Conservation (phyloP, 2,329 filamentous ascomycete species). For the Colletotrichum chrysophilum region DNA sequence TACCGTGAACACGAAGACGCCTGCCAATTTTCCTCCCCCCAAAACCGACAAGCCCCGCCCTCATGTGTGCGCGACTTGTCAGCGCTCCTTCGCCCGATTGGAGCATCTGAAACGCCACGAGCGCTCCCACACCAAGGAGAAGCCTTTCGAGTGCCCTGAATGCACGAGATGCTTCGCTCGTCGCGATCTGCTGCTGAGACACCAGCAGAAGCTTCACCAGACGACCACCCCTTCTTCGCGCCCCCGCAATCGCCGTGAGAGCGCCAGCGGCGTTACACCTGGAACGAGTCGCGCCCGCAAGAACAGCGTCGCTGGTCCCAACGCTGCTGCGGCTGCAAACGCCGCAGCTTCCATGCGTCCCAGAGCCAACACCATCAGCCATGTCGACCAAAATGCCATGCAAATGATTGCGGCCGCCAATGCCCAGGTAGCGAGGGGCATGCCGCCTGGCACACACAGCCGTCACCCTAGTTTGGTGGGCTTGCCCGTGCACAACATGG, state of each 20-base stretch:
- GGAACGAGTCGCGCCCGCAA: slow-evolving; percentile 82
- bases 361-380: slow-evolving; percentile 93
- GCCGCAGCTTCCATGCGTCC: slow-evolving; percentile 74
- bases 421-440: slow-evolving; percentile 53
- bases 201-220: slow-evolving; percentile 98
- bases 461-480: slow-evolving; percentile 79
- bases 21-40: slow-evolving; percentile 71
- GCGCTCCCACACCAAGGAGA: slow-evolving; percentile 97
- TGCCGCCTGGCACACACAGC: slow-evolving; percentile 50
- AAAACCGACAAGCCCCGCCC: slow-evolving; percentile 98
- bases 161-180: slow-evolving; percentile 94
- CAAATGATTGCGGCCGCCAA: slow-evolving; percentile 72
- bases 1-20: slow-evolving; percentile 53
- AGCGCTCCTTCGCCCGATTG: slow-evolving; percentile 89
- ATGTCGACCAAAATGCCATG: slow-evolving; percentile 80
- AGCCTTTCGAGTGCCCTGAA: slow-evolving; percentile 96
- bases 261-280: slow-evolving; percentile 72
- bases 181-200: slow-evolving; percentile 86
- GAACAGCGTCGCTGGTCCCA: slow-evolving; percentile 78
- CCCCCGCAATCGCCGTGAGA: slow-evolving; percentile 88
- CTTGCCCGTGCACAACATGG: slow-evolving; percentile 62
- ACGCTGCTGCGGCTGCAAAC: slow-evolving; percentile 48
- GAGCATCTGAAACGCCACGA: slow-evolving; percentile 98
- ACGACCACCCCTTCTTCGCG: slow-evolving; percentile 86
- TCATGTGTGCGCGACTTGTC: slow-evolving; percentile 90